Conservation (phyloP, 768 basidiomycete species). For the Albatrellus ellisii region DNA sequence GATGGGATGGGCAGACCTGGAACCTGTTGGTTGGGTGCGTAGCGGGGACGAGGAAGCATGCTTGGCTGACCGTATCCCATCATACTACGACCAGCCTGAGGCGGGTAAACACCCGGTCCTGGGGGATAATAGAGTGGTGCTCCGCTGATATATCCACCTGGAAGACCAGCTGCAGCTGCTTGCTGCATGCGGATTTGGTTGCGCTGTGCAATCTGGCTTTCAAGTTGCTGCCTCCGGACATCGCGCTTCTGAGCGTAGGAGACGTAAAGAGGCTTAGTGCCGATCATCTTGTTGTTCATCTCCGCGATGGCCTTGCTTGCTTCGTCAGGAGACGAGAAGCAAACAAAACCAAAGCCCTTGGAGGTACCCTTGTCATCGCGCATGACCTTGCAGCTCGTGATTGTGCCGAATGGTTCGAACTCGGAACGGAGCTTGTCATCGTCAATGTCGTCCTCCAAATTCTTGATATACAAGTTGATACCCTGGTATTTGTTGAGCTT, state of each 20-base stretch:
- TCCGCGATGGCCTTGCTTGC: slow-evolving; percentile 98
- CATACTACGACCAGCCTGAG: slow-evolving; percentile 64
- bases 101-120: slow-evolving; percentile 64
- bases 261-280: slow-evolving; percentile 96
- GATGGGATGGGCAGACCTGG: slow-evolving; percentile 66
- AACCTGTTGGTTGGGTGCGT: slow-evolving; percentile 59
- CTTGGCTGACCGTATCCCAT: slow-evolving; percentile 73
- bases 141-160: slow-evolving; percentile 70
- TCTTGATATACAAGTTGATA: slow-evolving; percentile 99
- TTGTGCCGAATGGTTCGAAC: slow-evolving; percentile 93
- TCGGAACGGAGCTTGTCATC: slow-evolving; percentile 95
- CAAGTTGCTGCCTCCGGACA: slow-evolving; percentile 94
- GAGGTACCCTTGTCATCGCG: slow-evolving; percentile 88
- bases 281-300: slow-evolving; percentile 99
- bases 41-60: slow-evolving; percentile 81
- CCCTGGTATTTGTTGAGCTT: slow-evolving; percentile 97
- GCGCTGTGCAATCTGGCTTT: slow-evolving; percentile 97
- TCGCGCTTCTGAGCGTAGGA: slow-evolving; percentile 97
- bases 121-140: slow-evolving; percentile 86
- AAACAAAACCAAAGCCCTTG: slow-evolving; percentile 98
- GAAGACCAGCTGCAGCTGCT: slow-evolving; percentile 78
- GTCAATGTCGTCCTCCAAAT: slow-evolving; percentile 95
- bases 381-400: slow-evolving; percentile 99
- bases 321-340: slow-evolving; percentile 96
- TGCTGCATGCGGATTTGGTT: slow-evolving; percentile 96